Evolutionary conservation across 2,329 filamentous ascomycete species (phyloP).

Genomic region (Pyrenophora graminea): DNA sequence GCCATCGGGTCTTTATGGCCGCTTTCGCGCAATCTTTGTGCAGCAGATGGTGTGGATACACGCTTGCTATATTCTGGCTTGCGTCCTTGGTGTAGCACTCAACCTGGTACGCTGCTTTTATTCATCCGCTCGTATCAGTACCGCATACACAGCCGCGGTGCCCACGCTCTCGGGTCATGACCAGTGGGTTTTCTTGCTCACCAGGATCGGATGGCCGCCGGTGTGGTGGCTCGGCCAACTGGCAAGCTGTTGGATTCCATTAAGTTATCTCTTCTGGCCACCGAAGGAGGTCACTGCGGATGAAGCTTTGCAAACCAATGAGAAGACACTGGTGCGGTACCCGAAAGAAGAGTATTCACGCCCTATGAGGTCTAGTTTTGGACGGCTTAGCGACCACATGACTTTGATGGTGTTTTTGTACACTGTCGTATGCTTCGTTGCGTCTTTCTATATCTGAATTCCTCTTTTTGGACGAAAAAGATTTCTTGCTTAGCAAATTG

Average conservation of each 20-base stretch:
- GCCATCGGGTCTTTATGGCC: not conserved
- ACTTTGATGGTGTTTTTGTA: not conserved
- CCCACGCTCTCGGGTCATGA: not conserved
- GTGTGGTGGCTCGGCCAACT: constrained; percentile 3
- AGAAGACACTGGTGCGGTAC: not conserved
- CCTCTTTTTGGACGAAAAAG: no score
- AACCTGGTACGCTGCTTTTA: not conserved
- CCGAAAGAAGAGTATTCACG: not conserved
- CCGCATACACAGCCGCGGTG: not conserved
- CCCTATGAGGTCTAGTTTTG: not conserved
- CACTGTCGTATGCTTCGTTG: not conserved
- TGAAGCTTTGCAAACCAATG: not conserved
- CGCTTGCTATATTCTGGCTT: not conserved
- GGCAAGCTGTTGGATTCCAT: not conserved
- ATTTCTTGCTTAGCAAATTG: no score
- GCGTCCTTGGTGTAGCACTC: not conserved
- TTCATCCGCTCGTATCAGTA: not conserved
- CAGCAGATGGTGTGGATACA: constrained; percentile 3
- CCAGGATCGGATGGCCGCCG: constrained; percentile 2
- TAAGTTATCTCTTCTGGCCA: not conserved
- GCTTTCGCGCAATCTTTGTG: not conserved
- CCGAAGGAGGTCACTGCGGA: not conserved
- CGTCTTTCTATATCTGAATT: not conserved
- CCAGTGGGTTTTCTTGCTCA: not conserved
- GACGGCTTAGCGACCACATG: not conserved